Evolutionary conservation across 306 rosid genomes (phyloP), one percentile per base, ranked within the genome.

Genomic region (Phaseolus lunatus): DNA sequence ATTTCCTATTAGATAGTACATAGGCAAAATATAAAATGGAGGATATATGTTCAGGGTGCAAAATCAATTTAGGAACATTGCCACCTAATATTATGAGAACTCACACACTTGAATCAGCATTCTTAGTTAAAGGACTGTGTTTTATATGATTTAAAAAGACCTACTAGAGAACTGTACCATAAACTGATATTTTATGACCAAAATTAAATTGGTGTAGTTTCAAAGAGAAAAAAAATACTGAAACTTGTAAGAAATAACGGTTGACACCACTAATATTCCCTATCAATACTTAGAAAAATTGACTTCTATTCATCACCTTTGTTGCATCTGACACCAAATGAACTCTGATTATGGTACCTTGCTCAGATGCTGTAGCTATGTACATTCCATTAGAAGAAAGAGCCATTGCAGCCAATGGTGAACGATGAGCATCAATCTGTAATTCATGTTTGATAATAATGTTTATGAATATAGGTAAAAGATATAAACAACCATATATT

Each of bases 351-450:
- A 90, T 90, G 74, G 98, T 94, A 77, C 98, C 98, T 84, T 92
- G 97, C 82, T 94, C 98, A 45, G 98, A 94, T 70, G 98, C 98
- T 76, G 98, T 94, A 78, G 98, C 98, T 72, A 94, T 77, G 81
- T 92, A 94, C 86, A 79, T 85, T 79, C 97, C 98, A 27, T 84
- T 94, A 37, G 95, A 92, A 74, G 97, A 94, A 84, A 94, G 91
- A 49, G 80, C 90, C 85, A 94, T 84, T 58, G 93, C 96, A 85
- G 87, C 90, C 61, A 94, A 85, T 18, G 96, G 96, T 45, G 96
- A 84, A 35, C 84, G 92, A 77, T 94, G 98, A 48, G 98, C 98
- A 41, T 92, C 97, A 66, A 94, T 94, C 98, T 94, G 93, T 37
- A 77, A 68, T 66, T 76, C 77, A 78, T 16, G 64, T 81, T 47